Base-by-base conservation (phyloP, 2,329 filamentous ascomycete genomes). In the Paradendryphiella salina region DNA sequence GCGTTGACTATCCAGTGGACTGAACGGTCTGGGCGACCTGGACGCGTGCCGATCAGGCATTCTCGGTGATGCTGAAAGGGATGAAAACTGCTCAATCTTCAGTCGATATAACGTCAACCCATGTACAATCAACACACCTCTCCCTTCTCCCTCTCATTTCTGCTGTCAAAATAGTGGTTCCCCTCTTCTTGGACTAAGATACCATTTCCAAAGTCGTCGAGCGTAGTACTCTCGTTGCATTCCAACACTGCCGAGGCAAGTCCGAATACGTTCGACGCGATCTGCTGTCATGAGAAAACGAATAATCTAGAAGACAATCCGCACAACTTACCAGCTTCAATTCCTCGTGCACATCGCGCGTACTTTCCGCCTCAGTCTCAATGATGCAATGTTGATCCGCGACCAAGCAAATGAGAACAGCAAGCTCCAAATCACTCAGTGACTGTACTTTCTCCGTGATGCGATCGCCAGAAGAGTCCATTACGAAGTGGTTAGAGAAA, bases 331-430 rank as follows among this genome's bases (percentile, higher is more conserved):
- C 88, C 67, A 94, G 76, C 56, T 83, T 81, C 17, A 96, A 77
- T 72, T 96, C 90, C 44, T 84, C 80, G 35, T 86, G 80, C n/a
- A 96, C 78, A 58, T 85, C 81, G 70, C 88, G 80, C 49, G 93
- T 75, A 44, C 78, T 76, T 29, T 82, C 76, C 4, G 76, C 71
- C 2, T 85, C 82, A 13, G 89, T 88, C 73, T 90, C 87, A 66
- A 97, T 85, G 63, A 97, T 85, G 75, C 90, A 96, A 73, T 97
- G 92, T 72, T 96, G 89, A 59, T 86, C 82, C 52, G 86, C 85
- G 56, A 91, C 81, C 43, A 97, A 82, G 68, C 88, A 92, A 42
- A 96, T 82, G 33, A 97, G 80, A 11, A 88, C 77, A 18, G 93
- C 94, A 52, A 97, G 83, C 75, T 96, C 92, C 33, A 96, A 80